phyloP scores from a whole-genome alignment of 495 filamentous ascomycete genomes.

The Talaromyces liani region DNA sequence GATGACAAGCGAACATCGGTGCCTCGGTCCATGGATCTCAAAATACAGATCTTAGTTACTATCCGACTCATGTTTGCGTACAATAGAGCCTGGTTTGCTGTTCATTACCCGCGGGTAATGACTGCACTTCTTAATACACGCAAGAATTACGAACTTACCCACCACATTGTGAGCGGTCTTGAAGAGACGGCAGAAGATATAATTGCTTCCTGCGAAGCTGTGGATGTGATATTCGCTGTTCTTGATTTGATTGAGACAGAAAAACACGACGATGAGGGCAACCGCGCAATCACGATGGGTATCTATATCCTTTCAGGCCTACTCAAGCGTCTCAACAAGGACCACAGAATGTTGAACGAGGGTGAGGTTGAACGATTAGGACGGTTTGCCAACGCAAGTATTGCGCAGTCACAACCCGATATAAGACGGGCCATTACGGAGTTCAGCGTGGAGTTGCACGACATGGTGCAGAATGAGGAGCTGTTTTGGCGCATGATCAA shows the following conservation, averaged over 20 bases:
- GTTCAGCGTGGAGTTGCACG: conserved; percentile 67
- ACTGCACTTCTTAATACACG: conserved; percentile 61
- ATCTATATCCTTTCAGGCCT: conserved; percentile 49
- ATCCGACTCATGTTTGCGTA: conserved; percentile 69
- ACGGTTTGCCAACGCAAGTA: conserved; percentile 47
- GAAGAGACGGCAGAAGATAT: conserved; percentile 51
- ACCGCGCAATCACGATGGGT: conserved; percentile 45
- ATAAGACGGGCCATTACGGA: conserved; percentile 72
- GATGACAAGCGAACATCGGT: conserved; percentile 27
- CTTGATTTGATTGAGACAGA: conserved; percentile 38
- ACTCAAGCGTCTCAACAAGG: conserved; percentile 14
- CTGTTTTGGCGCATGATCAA: conserved; percentile 59
- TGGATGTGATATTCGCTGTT: conserved; percentile 42
- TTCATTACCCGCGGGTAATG: conserved; percentile 57
- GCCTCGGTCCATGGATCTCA: conserved; percentile 60
- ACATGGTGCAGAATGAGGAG: conserved; percentile 51
- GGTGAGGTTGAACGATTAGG: conserved; percentile 34
- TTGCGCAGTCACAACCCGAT: conserved; percentile 67
- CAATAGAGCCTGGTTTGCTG: conserved; percentile 54
- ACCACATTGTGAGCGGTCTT: conserved; percentile 51
- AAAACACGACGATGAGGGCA: conserved; percentile 19
- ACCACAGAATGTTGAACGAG: conserved; percentile 14
- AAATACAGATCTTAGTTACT: conserved; percentile 75
- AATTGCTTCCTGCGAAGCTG: conserved; percentile 34
- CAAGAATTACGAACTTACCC: conserved; percentile 41